phyloP scores from a whole-genome alignment of 2,329 filamentous ascomycete species.

The Aspergillus flavus region DNA sequence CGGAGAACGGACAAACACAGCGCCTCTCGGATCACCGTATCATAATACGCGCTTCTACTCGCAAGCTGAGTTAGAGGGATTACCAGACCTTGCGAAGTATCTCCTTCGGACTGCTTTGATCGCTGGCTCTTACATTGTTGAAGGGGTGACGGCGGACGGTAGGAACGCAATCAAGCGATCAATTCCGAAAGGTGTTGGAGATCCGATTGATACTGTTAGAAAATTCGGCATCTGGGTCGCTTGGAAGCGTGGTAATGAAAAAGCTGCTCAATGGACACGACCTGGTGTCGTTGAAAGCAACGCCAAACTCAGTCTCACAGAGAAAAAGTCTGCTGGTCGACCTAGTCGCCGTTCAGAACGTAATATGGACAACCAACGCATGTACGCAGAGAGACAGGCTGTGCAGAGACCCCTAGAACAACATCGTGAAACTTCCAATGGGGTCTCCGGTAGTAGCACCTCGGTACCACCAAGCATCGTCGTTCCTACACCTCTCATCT shows the following conservation, averaged over 20 bases:
- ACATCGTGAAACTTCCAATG: constrained; percentile 18
- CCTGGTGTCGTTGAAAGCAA: constrained; percentile 58
- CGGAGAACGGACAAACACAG: constrained; percentile 55
- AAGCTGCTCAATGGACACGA: constrained; percentile 63
- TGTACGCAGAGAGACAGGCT: constrained; percentile 42
- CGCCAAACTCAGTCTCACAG: constrained; percentile 48
- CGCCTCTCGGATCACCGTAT: constrained; percentile 54
- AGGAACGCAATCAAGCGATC: constrained; percentile 63
- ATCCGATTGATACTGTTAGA: constrained; percentile 62
- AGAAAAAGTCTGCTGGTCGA: constrained; percentile 59
- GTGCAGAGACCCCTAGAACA: constrained; percentile 39
- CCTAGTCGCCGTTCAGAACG: constrained; percentile 60
- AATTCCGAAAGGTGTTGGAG: constrained; percentile 64
- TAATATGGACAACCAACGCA: constrained; percentile 48
- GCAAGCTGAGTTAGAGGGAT: constrained; percentile 62
- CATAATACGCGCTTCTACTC: constrained; percentile 65
- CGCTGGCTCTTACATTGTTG: constrained; percentile 59
- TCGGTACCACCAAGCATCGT: constrained; percentile 29
- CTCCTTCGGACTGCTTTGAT: constrained; percentile 66
- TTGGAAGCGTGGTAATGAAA: constrained; percentile 68
- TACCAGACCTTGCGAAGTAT: constrained; percentile 62
- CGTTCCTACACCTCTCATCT: constrained; percentile 24
- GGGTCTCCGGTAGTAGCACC: constrained; percentile 16
- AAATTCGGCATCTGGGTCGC: constrained; percentile 67
- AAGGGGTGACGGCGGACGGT: constrained; percentile 61